These are phyloP conservation scores for Gnaphalium uliginosum DNA, from an alignment of 129 eudicot species.

Conservation along the genomic window DNA sequence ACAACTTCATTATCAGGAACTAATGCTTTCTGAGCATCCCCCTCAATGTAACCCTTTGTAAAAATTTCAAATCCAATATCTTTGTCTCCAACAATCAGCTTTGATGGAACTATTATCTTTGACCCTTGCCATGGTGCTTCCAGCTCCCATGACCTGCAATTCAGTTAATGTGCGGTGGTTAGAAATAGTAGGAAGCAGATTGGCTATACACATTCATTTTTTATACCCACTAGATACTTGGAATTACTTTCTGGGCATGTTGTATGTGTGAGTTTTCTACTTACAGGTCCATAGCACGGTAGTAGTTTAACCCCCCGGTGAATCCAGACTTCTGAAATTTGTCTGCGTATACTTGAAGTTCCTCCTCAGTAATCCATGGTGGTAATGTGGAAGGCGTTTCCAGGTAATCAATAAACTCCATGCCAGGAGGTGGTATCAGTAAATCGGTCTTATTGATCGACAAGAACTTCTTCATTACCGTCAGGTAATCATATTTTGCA, in stretches of 20 bases:
- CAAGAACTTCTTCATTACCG: slow-evolving; percentile 57
- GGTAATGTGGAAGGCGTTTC: slow-evolving; percentile 33
- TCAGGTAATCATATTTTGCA: slow-evolving; percentile 48
- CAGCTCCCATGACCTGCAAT: slow-evolving; percentile 30
- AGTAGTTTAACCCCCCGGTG: slow-evolving; percentile 33
- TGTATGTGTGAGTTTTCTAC: neutral
- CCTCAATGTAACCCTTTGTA: slow-evolving; percentile 1
- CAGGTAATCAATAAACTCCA: slow-evolving; percentile 43
- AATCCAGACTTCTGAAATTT: slow-evolving; percentile 33
- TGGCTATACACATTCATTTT: neutral
- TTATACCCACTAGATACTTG: neutral
- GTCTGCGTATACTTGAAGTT: slow-evolving; percentile 25
- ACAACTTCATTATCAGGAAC: slow-evolving; percentile 31
- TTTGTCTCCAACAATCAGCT: slow-evolving; percentile 33
- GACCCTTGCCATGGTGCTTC: slow-evolving; percentile 35
- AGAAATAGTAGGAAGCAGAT: neutral
- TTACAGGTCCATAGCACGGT: slow-evolving; percentile 39
- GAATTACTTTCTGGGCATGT: neutral
- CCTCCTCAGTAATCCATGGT: slow-evolving; percentile 41
- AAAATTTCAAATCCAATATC: slow-evolving; percentile 25
- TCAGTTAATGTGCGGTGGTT: slow-evolving; percentile 2
- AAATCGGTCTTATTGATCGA: slow-evolving; percentile 26
- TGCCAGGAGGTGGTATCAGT: slow-evolving; percentile 43
- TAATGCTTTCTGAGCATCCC: slow-evolving; percentile 11
- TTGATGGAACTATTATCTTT: slow-evolving; percentile 28